A percentile compares a stretch with the other conserved stretches of the same genome.
Conservation (phyloP, 2,329 filamentous ascomycete species). For the Fusarium luffae region DNA sequence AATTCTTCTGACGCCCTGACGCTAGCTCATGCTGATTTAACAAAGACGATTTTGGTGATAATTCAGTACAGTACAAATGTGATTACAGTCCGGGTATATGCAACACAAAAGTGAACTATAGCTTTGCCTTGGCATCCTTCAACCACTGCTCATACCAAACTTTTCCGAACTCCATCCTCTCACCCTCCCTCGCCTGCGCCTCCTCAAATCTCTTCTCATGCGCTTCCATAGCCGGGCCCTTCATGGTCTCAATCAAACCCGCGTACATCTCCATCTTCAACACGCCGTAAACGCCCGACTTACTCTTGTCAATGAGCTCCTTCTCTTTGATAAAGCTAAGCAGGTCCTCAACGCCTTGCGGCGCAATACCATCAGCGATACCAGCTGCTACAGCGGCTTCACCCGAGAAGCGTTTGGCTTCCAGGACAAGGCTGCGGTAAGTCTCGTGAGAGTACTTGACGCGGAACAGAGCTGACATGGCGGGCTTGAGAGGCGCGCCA, state of each 20-base stretch:
- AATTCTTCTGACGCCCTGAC: too few species aligned
- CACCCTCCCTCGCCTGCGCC: constrained; percentile 53
- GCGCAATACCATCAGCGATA: constrained; percentile 74
- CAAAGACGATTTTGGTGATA: neutral
- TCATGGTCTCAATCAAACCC: constrained; percentile 69
- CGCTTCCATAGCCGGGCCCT: constrained; percentile 60
- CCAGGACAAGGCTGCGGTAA: constrained; percentile 76
- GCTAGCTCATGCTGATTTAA: neutral
- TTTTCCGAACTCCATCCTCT: constrained; percentile 57
- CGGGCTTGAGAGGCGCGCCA: constrained; percentile 76
- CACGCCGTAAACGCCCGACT: constrained; percentile 73
- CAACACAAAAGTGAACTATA: constrained; percentile 39
- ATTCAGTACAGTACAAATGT: neutral
- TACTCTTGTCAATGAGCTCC: constrained; percentile 69
- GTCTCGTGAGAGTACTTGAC: constrained; percentile 69
- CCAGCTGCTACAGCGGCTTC: constrained; percentile 72
- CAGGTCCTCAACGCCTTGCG: constrained; percentile 69
- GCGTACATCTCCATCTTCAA: constrained; percentile 83
- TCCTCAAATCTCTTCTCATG: constrained; percentile 62
- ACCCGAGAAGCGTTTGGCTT: constrained; percentile 74
- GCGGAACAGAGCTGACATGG: constrained; percentile 81
- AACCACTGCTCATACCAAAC: constrained; percentile 63
- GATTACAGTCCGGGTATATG: neutral
- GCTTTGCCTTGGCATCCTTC: constrained; percentile 54
- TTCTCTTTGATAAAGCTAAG: constrained; percentile 69